phyloP scores from a whole-genome alignment of 345 rosid species.

The Citrus medica region DNA sequence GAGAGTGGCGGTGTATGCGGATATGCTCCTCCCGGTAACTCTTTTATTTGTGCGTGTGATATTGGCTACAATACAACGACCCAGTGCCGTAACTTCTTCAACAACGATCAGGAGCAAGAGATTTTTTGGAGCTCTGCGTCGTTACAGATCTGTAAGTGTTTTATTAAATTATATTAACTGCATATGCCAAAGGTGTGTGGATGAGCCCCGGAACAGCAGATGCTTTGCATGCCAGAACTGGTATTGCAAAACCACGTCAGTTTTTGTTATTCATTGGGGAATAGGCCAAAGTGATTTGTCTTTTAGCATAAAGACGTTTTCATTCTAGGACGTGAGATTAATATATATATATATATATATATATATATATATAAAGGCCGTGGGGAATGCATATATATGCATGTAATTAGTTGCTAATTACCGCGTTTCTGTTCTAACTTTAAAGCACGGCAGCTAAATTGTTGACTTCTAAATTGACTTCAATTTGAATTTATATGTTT shows the following conservation, averaged over 20 bases:
- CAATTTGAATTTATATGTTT: not conserved
- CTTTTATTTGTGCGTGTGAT: conserved; percentile 36
- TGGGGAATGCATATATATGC: not conserved
- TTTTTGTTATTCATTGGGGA: not conserved
- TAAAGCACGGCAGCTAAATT: too few species aligned
- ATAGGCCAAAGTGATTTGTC: conserved; percentile 22
- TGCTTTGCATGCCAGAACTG: not conserved
- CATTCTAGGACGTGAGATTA: not conserved
- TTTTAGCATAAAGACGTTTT: not conserved
- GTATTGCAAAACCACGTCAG: conserved; percentile 2
- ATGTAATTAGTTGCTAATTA: not conserved
- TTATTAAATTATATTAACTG: not conserved
- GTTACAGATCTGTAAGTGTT: conserved; percentile 19
- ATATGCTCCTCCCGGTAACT: conserved; percentile 23
- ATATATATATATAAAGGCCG: too few species aligned
- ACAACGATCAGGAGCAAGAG: conserved; percentile 4
- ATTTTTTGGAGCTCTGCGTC: conserved; percentile 16
- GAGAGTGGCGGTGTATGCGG: conserved; percentile 44
- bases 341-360: too few species aligned
- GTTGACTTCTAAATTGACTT: not conserved
- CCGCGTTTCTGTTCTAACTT: too few species aligned
- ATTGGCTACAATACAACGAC: conserved; percentile 32
- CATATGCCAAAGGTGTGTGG: not conserved
- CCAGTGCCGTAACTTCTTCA: conserved; percentile 27
- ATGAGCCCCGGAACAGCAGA: not conserved